Percentiles rank a stretch among this genome's conserved stretches.
Evolutionary conservation across 2,329 filamentous ascomycete species (phyloP).

Genomic region (Cordyceps farinosa): DNA sequence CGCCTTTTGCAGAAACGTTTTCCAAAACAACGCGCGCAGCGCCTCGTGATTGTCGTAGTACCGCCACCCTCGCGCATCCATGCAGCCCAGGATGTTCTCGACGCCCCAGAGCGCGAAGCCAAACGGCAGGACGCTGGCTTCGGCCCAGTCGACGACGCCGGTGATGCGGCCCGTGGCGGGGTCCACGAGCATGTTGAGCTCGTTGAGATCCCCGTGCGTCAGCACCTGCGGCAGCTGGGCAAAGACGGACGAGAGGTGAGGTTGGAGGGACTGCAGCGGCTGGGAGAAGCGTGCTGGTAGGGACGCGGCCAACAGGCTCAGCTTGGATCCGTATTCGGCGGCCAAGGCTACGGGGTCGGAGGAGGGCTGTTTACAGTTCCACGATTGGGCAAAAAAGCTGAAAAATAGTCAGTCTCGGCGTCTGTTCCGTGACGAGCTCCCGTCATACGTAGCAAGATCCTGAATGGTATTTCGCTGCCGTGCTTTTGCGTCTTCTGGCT

Average conservation of each 20-base stretch:
- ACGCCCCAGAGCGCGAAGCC: constrained; percentile 29
- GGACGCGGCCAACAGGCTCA: constrained; percentile 11
- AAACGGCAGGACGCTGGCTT: constrained; percentile 28
- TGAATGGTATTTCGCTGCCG: constrained; percentile 14
- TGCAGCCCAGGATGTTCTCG: constrained; percentile 25
- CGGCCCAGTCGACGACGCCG: constrained; percentile 31
- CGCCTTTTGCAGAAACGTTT: background rate
- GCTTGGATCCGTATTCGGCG: constrained; percentile 16
- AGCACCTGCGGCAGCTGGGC: constrained; percentile 21
- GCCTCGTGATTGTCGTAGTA: constrained; percentile 19
- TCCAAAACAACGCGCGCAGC: constrained; percentile 19
- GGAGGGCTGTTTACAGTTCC: constrained; percentile 13
- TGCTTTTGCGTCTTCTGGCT: constrained; percentile 6
- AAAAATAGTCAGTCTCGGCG: background rate
- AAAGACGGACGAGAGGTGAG: constrained; percentile 20
- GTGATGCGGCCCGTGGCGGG: constrained; percentile 27
- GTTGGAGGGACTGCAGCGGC: constrained; percentile 3
- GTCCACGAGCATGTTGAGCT: constrained; percentile 30
- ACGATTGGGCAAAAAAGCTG: constrained; percentile 23
- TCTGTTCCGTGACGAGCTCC: background rate
- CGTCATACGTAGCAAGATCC: constrained; percentile 14
- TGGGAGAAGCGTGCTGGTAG: constrained; percentile 19
- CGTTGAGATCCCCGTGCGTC: constrained; percentile 27
- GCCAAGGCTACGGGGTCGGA: background rate
- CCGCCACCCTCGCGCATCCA: constrained; percentile 21